Base-by-base conservation (phyloP, 257 asterid genomes). In the Anisodus acutangulus region DNA sequence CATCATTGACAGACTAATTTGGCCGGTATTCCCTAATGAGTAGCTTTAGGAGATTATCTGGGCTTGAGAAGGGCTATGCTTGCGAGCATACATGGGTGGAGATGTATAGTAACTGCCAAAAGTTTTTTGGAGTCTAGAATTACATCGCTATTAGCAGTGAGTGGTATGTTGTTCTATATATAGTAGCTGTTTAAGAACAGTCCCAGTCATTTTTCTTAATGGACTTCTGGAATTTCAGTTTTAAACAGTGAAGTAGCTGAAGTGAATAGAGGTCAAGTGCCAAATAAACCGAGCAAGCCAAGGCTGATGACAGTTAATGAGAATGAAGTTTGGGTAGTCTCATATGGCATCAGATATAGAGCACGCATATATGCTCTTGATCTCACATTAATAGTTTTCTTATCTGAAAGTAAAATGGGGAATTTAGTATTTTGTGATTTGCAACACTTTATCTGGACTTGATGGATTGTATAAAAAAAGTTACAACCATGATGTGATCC, bases 401-500 rank as follows among this genome's bases (percentile, higher is more conserved):
- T 59, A 59, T 0, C 31, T 59, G 31, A 59, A 59, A n/a, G 31
- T n/a, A 59, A n/a, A 59, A n/a, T 8, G 19, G 37, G 4, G 37
- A 62, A 62, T 19, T 19, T 62, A 2, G 5, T 17, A 6, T 58
- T 58, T 62, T 62, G 4, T 62, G 68, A 19, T 62, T 62, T n/a
- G 68, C 68, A 62, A 17, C 31, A 17, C 10, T 62, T 62, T 12
- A n/a, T 62, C 37, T 62, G 4, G 37, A 62, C 68, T 62, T 62
- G 37, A 62, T 62, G 37, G 68, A 62, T 62, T 19, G 37, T 17
- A 58, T 22, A 3, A 58, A 58, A 17, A 16, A 58, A 8, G 64
- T 58, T 62, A 62, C 68, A 62, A 3, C 68, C 68, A 19, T 58
- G 68, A 62, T 19, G 68, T 58, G 64, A 58, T 58, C 64, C 64